Base-by-base conservation (phyloP, 2,329 filamentous ascomycete genomes). In the Huntiella omanensis region DNA sequence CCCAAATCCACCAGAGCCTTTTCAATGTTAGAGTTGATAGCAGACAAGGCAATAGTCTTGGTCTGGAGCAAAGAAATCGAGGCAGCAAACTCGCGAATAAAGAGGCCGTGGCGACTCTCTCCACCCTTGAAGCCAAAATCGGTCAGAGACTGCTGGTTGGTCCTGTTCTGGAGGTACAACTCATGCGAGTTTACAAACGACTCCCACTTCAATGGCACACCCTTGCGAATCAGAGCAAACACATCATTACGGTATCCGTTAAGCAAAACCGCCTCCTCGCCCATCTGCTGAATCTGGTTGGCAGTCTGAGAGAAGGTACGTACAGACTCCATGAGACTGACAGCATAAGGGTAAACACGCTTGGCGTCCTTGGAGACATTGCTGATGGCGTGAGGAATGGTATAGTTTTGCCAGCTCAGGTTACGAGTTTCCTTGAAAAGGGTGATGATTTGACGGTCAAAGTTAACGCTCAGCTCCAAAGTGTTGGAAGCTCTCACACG, bases 351-450 rank as follows among this genome's bases (percentile, higher is more conserved):
- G 55, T 99, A 99, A 3, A 98, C 91, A 45, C 91, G 77, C 63
- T 95, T 94, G n/a, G 91, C 92, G 59, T 98, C 91, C 61, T 96
- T 98, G 1, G 92, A 93, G 46, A 94, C 85, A 52, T 85, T 96
- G 62, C 81, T 92, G 57, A 98, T 85, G 11, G 83, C 78, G 60
- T 98, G 91, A 6, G 92, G 92, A 17, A 98, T 84, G 48, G 84
- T 80, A 60, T 86, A 98, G 53, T 85, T 91, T 51, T 94, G 78
- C 88, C 91, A 98, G 10, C 85, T 77, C 38, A 99, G 67, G 57
- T 98, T 98, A 36, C 92, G 78, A 19, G 93, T 93, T 65, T 99
- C 91, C 59, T 99, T 99, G 71, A 98, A 99, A 7, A 99, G 68
- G 0, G 88, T 87, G 58, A 98, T 98, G 48, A 96, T 84, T 59